Percentiles rank a stretch among this genome's conserved stretches.
Evolutionary conservation across 1,284 basidiomycete species (phyloP).

Genomic region (Ganoderma lucidum): DNA sequence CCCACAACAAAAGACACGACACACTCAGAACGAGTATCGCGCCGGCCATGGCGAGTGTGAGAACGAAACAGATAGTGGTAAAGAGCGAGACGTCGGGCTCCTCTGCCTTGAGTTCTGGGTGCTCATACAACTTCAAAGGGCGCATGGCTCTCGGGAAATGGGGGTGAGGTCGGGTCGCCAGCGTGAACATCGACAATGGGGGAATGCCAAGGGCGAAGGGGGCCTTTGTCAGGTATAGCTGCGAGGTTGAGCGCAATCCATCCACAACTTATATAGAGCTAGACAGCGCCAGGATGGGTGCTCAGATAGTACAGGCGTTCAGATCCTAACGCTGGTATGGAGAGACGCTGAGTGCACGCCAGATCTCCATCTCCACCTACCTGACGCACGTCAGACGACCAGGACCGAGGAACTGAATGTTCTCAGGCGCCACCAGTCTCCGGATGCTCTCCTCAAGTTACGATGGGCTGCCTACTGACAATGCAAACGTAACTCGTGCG

Average conservation of each 20-base stretch:
- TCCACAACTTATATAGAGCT: conserved; percentile 20
- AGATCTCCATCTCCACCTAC: conserved; percentile 17
- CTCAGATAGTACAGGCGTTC: conserved; percentile 18
- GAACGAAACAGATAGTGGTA: conserved; percentile 41
- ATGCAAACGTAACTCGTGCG: conserved; percentile 15
- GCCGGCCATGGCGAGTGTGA: conserved; percentile 35
- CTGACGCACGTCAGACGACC: conserved; percentile 9
- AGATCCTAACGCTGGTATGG: conserved; percentile 13
- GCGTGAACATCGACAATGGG: not conserved
- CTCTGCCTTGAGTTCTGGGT: conserved; percentile 37
- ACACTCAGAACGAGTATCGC: conserved; percentile 38
- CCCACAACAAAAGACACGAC: conserved; percentile 37
- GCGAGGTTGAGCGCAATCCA: not conserved
- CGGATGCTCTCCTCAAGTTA: conserved; percentile 14
- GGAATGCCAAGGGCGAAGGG: conserved; percentile 2
- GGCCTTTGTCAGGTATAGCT: conserved; percentile 8
- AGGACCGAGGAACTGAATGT: conserved; percentile 15
- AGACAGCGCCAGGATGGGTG: conserved; percentile 21
- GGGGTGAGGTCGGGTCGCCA: conserved; percentile 1
- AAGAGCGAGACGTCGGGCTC: conserved; percentile 38
- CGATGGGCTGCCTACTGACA: conserved; percentile 12
- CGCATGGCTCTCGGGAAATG: conserved; percentile 29
- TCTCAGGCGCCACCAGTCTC: conserved; percentile 16
- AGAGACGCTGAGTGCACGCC: conserved; percentile 15
- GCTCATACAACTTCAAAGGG: conserved; percentile 37